Conservation (phyloP, 345 rosid genomes). For the Gossypium arboreum region DNA sequence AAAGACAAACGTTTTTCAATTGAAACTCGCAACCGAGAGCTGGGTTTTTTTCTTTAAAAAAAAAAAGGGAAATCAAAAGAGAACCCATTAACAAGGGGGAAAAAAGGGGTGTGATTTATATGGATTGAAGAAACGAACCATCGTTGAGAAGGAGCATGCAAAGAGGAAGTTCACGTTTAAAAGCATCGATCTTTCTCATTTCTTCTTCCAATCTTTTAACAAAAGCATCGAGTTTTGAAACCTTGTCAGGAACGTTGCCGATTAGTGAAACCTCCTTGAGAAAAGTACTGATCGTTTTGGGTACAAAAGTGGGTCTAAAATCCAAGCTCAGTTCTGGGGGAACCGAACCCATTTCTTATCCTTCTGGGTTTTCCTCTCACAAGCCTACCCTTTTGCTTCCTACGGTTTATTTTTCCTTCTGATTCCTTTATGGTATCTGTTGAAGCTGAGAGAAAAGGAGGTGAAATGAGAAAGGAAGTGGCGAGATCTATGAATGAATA, state of each 20-base stretch:
- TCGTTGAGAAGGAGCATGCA: constrained; percentile 70
- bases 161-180: constrained; percentile 81
- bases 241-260: constrained; percentile 40
- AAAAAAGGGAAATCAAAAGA: background rate
- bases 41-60: background rate
- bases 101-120: background rate
- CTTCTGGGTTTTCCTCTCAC: background rate
- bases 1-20: background rate
- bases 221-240: constrained; percentile 45
- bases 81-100: background rate
- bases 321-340: constrained; percentile 71
- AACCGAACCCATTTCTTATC: constrained; percentile 48
- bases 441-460: background rate
- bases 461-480: constrained; percentile 19
- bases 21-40: background rate
- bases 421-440: background rate
- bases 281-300: constrained; percentile 52
- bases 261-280: constrained; percentile 45
- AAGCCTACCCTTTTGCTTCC: background rate
- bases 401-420: background rate
- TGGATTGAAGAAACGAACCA: constrained; percentile 47
- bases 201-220: constrained; percentile 66
- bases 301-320: constrained; percentile 41
- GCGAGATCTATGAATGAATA: constrained; percentile 31
- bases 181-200: constrained; percentile 70